Evolutionary conservation across 139 green algal species (phyloP), one percentile per base, ranked within the genome.

Genomic region (Chlorella ohadii): DNA sequence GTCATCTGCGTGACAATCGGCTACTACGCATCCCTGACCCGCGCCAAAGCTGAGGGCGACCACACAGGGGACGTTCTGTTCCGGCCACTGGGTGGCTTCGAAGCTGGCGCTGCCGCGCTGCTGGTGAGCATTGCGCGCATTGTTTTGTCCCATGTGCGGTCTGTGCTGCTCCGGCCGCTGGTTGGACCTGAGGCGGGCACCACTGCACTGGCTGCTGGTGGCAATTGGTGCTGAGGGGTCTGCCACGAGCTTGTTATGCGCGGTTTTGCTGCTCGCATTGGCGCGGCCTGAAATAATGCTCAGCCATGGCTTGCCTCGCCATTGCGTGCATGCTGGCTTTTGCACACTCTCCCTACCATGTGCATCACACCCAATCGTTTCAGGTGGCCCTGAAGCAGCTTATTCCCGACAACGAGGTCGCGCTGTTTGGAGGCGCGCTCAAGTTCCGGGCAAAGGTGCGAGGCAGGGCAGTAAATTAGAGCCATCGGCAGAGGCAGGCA

Each of bases 341-440:
- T n/a, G n/a, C n/a, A n/a, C n/a, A n/a, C n/a, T n/a, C n/a, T n/a
- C n/a, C n/a, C n/a, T n/a, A n/a, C n/a, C n/a, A n/a, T n/a, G n/a
- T n/a, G n/a, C n/a, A n/a, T n/a, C n/a, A n/a, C n/a, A n/a, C n/a
- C n/a, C n/a, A n/a, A 59, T 13, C 51, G 11, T 22, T 59, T 9
- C 85, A 99, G 55, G 96, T 99, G 38, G 95, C 90, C 4, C 68
- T 99, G 0, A 99, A 99, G 91, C 96, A 99, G 88, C 87, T 98
- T 6, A 94, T 98, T 84, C 94, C 95, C 0, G 94, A 98, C 22
- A 95, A 94, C 31, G 96, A 98, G 65, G 81, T 98, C 3, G 94
- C 91, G 31, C 59, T 97, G 16, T 82, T 95, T 33, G 78, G 55
- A 1, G 94, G 89, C 0, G 70, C 91, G 7, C 33, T 98, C 27